Base-by-base conservation (phyloP, 2,329 filamentous ascomycete genomes). In the Lecanosticta acicola region DNA sequence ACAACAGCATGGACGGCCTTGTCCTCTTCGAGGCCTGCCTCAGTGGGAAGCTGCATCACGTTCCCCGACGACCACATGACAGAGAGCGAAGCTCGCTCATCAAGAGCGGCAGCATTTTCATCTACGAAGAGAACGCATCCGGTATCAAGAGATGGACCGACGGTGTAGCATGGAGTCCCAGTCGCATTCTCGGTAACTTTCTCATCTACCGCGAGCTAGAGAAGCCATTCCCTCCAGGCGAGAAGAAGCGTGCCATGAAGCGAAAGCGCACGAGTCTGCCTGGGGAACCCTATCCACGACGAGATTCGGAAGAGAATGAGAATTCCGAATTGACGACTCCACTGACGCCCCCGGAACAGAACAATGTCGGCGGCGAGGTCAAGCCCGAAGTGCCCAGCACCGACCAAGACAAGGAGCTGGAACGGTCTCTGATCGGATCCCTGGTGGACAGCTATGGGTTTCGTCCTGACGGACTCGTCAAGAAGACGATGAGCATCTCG, bases 121-220 rank as follows among this genome's bases (percentile, higher is more conserved):
- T 95, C 55, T 96, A 95, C 66, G 88, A 94, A 61, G 88, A 95
- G 65, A 84, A 87, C 50, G 83, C 87, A 0, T 94, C 89, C 0
- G 88, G 88, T 3, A 94, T 95, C 69, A 94, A 94, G 70, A 78
- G 90, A 45, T 96, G 90, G 90, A 95, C 89, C 0, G 90, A 96
- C 57, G 89, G 90, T 11, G 80, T 91, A 9, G 83, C 84, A 4
- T 96, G 90, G 90, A 94, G 87, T 57, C 90, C 90, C 0, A 94
- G 84, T 66, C 83, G 85, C 13, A 91, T 94, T 39, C 73, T 91
- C 39, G 84, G 84, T 48, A 93, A 93, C 63, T 94, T 88, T 58
- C 76, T 94, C 35, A 79, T 94, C 56, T 94, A 94, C 61, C 81
- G 88, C 21, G 87, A 94, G 64, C 76, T 94, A 35, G 79, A 85